Base-by-base conservation (phyloP, 2,329 filamentous ascomycete genomes). In the Colletotrichum higginsianum region DNA sequence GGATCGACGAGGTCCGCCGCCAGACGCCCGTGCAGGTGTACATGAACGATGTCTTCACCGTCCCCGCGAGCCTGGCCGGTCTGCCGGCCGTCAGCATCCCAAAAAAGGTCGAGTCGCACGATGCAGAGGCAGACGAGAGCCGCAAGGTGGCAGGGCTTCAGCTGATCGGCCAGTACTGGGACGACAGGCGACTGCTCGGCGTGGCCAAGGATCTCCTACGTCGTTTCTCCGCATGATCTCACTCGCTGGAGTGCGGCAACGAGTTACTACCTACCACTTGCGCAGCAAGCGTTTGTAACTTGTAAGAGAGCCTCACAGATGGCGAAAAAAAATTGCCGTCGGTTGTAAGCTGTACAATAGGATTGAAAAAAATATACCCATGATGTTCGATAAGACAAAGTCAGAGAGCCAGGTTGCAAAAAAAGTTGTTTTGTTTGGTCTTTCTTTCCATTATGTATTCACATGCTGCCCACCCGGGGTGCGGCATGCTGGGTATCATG, bases 41-140 rank as follows among this genome's bases (percentile, higher is more conserved):
- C 79, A 93, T 93, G 86, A 98, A 96, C 78, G 96, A 99, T 82
- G 92, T 98, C 1, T 96, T 98, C 77, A 98, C 96, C 0, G 96
- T 99, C 1, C 96, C 96, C 1, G 95, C 96, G 2, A 98, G 95
- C 82, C 84, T 99, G 75, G 96, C 96, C 0, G 96, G 96, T 0
- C 84, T 99, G 66, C 96, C 96, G 3, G 94, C 95, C 13, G 89
- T 98, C 61, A 98, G 93, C 75, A 86, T 99, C 13, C 96, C 96
- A 0, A 71, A 79, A 57, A 98, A 92, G 76, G 86, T 99, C 16
- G 95, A 96, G 0, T 68, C 79, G 73, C 75, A 73, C 23, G 71
- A 76, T 1, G 74, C 75, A 9, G 76, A 75, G 7, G 78, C 80
- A 2, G 76, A 79, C n/a, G 80, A 78, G 18, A 82, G 76, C 44